Conservation (phyloP, 108 stramenopile species). For the Conticribra weissflogii region DNA sequence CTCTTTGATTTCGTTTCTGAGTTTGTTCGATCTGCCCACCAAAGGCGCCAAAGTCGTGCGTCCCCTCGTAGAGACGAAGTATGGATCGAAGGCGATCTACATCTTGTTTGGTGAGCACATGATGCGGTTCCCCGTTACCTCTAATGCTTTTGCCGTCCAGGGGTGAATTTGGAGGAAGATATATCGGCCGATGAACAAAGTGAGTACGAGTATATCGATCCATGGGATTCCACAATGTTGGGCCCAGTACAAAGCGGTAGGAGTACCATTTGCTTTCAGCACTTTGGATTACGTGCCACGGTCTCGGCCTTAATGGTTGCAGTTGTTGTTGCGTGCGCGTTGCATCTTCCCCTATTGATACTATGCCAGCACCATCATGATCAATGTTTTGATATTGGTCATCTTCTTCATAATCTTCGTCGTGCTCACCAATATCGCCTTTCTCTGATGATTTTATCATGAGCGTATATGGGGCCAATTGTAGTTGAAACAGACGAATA, state of each 20-base stretch:
- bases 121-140: conserved; percentile 7
- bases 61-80: conserved; percentile 66
- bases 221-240: conserved; percentile 61
- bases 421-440: conserved; percentile 1
- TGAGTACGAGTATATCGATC: conserved; percentile 73
- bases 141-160: neutral
- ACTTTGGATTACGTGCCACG: conserved; percentile 74
- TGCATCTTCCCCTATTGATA: too few species aligned
- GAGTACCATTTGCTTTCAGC: conserved; percentile 72
- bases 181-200: conserved; percentile 38
- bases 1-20: conserved; percentile 28
- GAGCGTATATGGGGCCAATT: conserved; percentile 40
- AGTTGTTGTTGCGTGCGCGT: neutral
- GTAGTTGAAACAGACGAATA: conserved; percentile 63
- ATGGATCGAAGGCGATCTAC: conserved; percentile 42
- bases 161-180: conserved; percentile 10
- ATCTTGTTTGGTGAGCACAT: conserved; percentile 41
- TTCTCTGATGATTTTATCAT: conserved; percentile 14
- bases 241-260: conserved; percentile 67
- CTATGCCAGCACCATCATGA: too few species aligned
- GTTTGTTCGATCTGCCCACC: conserved; percentile 73
- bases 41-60: conserved; percentile 83
- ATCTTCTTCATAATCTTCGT: neutral
- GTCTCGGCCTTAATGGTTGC: conserved; percentile 3
- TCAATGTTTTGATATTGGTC: conserved; percentile 5